These are phyloP conservation scores for Eimeria sp. DNA, from an alignment of 169 alveolate genomes.

Conservation along the genomic window DNA sequence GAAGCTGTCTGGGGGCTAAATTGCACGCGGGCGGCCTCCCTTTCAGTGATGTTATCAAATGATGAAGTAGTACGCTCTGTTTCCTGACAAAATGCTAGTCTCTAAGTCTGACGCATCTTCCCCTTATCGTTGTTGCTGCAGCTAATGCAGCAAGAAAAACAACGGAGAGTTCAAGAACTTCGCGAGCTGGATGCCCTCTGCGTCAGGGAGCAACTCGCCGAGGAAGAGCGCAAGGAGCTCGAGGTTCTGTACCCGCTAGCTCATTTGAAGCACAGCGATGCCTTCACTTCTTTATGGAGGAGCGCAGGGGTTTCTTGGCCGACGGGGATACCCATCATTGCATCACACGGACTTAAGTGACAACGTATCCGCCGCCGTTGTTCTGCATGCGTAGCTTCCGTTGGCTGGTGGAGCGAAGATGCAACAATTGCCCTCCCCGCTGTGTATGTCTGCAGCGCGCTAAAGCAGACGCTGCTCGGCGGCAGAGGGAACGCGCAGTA, in stretches of 20 bases:
- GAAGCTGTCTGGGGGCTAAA: not conserved
- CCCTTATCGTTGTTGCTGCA: not conserved
- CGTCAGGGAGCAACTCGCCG: slow-evolving; percentile 23
- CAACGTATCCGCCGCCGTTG: not conserved
- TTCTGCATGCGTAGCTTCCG: not conserved
- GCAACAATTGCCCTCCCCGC: not conserved
- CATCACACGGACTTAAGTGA: not conserved
- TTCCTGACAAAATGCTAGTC: not conserved
- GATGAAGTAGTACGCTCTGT: not conserved
- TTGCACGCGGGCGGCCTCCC: not conserved
- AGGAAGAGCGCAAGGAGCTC: slow-evolving; percentile 43
- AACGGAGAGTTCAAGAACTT: slow-evolving; percentile 19
- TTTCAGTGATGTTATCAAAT: not conserved
- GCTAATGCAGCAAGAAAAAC: slow-evolving; percentile 63
- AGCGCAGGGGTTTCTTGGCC: not conserved
- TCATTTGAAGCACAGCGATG: not conserved
- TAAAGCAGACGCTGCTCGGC: slow-evolving; percentile 41
- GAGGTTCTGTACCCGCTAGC: not conserved
- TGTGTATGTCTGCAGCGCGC: slow-evolving; percentile 23
- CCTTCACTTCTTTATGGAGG: not conserved
- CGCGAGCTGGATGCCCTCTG: slow-evolving; percentile 49
- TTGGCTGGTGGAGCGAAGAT: not conserved
- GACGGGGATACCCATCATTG: not conserved
- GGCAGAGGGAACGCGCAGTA: slow-evolving; percentile 12
- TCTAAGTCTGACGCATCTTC: not conserved